phyloP scores from a whole-genome alignment of 2,329 filamentous ascomycete species.

The Madurella mycetomatis region DNA sequence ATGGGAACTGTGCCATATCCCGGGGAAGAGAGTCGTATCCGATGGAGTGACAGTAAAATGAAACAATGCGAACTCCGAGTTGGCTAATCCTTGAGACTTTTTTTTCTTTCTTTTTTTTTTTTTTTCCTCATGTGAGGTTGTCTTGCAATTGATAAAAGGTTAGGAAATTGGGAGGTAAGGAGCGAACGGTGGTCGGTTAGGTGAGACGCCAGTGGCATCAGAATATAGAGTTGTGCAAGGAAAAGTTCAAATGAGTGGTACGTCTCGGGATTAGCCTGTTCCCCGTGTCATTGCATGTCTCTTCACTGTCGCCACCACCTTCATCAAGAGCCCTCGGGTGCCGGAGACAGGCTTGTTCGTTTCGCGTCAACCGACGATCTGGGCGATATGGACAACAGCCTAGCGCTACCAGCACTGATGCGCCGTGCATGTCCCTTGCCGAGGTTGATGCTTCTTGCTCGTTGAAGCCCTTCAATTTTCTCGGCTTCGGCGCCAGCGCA shows the following conservation, averaged over 20 bases:
- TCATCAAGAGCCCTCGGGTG: constrained; percentile 2
- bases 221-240: constrained; percentile 13
- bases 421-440: constrained; percentile 62
- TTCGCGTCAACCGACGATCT: constrained; percentile 50
- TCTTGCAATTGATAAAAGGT: background rate
- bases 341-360: constrained; percentile 29
- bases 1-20: background rate
- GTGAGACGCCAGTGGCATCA: background rate
- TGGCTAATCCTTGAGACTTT: constrained; percentile 16
- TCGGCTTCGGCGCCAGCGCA: constrained; percentile 29
- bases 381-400: constrained; percentile 63
- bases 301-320: background rate
- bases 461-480: constrained; percentile 44
- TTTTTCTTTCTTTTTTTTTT: constrained; percentile 18
- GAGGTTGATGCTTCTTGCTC: constrained; percentile 67
- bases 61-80: background rate
- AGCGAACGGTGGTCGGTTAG: constrained; percentile 31
- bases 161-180: constrained; percentile 24
- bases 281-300: background rate
- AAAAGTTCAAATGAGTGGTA: constrained; percentile 21
- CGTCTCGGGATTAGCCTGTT: constrained; percentile 19
- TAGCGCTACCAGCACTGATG: constrained; percentile 74
- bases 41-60: background rate
- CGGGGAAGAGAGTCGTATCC: too few relatives aligned
- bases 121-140: constrained; percentile 2